phyloP scores from a whole-genome alignment of 495 filamentous ascomycete species.

The Melanomma pulvis-pyrius region DNA sequence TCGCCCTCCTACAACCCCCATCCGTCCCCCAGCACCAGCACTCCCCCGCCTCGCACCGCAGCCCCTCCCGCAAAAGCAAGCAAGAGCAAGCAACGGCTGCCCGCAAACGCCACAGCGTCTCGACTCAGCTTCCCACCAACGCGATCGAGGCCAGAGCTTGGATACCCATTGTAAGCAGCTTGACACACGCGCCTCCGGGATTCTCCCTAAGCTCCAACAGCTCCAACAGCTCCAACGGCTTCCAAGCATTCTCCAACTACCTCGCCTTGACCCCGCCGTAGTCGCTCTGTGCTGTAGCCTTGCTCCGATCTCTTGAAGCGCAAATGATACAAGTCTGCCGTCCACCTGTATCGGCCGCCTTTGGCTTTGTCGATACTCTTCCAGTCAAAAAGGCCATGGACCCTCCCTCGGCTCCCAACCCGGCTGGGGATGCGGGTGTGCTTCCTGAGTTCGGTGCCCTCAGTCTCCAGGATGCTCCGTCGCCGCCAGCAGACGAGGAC shows the following conservation, averaged over 20 bases:
- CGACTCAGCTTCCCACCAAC: background rate
- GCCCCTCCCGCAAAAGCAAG: background rate
- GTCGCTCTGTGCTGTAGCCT: background rate
- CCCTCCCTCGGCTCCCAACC: slow-evolving; percentile 39
- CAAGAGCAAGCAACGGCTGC: too few species aligned
- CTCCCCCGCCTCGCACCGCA: slow-evolving; percentile 1
- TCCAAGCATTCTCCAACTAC: background rate
- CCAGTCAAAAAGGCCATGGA: slow-evolving; percentile 1
- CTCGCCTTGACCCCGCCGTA: background rate
- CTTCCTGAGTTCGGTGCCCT: slow-evolving; percentile 36
- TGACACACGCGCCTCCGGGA: background rate
- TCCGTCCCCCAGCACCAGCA: background rate
- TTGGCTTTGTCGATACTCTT: background rate
- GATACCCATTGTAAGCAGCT: background rate
- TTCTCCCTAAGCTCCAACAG: background rate
- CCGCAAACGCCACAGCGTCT: background rate
- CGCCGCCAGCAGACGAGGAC: slow-evolving; percentile 34
- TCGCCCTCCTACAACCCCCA: background rate
- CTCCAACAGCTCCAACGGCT: background rate
- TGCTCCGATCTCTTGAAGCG: background rate
- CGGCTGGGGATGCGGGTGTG: slow-evolving; percentile 41
- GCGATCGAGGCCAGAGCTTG: background rate
- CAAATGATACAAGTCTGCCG: slow-evolving; percentile 8
- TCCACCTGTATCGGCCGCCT: slow-evolving; percentile 3
- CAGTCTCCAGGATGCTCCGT: slow-evolving; percentile 20